Conservation (phyloP, 106 monocot species). For the Acorus calamus region DNA sequence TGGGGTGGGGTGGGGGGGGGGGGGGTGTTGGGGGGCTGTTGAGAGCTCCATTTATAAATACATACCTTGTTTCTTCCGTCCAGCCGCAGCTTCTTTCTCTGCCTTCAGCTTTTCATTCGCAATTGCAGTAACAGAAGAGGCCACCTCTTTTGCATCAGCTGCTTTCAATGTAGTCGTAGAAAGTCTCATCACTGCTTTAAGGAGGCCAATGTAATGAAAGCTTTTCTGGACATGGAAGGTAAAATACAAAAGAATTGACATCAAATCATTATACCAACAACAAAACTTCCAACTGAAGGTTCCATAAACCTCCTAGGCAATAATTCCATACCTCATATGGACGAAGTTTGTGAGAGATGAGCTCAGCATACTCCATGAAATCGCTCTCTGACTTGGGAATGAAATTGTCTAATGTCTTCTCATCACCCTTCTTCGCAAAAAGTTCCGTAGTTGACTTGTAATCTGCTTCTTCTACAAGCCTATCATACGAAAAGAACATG, state of each 20-base stretch:
- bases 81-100: slow-evolving; percentile 87
- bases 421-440: slow-evolving; percentile 61
- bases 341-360: slow-evolving; percentile 70
- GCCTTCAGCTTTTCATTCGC: slow-evolving; percentile 92
- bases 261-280: background rate
- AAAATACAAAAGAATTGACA: background rate
- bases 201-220: slow-evolving; percentile 74
- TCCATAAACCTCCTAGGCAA: no score
- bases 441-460: slow-evolving; percentile 77
- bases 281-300: no score
- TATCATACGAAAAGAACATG: slow-evolving; percentile 9
- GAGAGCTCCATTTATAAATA: background rate
- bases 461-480: slow-evolving; percentile 97
- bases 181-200: slow-evolving; percentile 72
- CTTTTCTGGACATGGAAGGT: slow-evolving; percentile 59
- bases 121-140: slow-evolving; percentile 72
- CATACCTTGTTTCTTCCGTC: slow-evolving; percentile 90
- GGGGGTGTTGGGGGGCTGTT: no score
- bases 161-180: slow-evolving; percentile 74
- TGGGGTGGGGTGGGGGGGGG: no score
- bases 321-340: slow-evolving; percentile 53
- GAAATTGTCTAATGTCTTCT: slow-evolving; percentile 70
- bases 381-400: slow-evolving; percentile 94
- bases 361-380: slow-evolving; percentile 90
- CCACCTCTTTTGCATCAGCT: slow-evolving; percentile 86